phyloP scores from a whole-genome alignment of 2,329 filamentous ascomycete genomes.

The Mariannaea sp. region DNA sequence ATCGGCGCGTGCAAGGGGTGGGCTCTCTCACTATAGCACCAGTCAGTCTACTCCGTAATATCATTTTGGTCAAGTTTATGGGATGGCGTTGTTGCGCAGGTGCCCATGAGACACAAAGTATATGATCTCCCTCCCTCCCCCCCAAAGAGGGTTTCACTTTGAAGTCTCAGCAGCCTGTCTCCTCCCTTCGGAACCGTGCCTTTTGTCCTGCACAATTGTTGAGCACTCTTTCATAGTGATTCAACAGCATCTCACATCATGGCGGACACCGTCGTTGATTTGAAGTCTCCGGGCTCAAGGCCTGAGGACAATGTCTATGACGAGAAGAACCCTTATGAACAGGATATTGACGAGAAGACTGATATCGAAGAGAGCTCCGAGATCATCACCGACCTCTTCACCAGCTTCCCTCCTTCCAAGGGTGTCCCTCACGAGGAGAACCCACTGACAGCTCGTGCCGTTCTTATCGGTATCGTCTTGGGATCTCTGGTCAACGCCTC shows the following conservation, averaged over 20 bases:
- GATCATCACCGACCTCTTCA: slow-evolving; percentile 44
- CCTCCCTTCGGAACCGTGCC: no score
- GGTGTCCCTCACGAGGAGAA: slow-evolving; percentile 49
- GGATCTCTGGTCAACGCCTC: slow-evolving; percentile 66
- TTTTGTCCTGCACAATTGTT: not conserved
- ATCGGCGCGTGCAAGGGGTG: no score
- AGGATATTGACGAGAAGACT: slow-evolving; percentile 37
- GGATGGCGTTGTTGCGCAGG: no score
- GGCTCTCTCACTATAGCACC: no score
- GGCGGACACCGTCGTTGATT: not conserved
- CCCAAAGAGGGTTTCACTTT: no score
- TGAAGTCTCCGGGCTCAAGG: not conserved
- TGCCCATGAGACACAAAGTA: no score
- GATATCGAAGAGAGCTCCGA: slow-evolving; percentile 38
- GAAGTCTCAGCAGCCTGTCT: no score
- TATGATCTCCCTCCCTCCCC: no score
- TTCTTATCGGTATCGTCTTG: slow-evolving; percentile 59
- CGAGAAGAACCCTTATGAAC: slow-evolving; percentile 34
- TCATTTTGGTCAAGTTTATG: no score
- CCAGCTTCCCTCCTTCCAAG: slow-evolving; percentile 49
- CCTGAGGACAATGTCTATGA: slow-evolving; percentile 3
- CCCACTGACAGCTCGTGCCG: slow-evolving; percentile 60
- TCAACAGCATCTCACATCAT: not conserved
- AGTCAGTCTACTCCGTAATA: no score
- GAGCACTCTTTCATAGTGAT: not conserved